Evolutionary conservation across 306 rosid species (phyloP), one percentile per base, ranked within the genome.

Genomic region (Mimosa pudica): DNA sequence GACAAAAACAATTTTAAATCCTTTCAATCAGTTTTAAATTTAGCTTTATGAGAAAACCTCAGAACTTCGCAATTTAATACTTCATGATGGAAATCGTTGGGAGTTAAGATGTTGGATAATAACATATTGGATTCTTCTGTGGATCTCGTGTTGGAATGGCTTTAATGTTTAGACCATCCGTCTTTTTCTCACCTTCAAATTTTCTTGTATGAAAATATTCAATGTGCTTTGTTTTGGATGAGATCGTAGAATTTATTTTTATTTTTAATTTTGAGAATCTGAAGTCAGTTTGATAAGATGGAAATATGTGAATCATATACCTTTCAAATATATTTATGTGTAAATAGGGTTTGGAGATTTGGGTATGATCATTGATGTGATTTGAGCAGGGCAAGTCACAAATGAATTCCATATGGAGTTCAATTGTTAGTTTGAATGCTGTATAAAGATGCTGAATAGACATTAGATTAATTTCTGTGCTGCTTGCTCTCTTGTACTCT

Each of bases 401-500:
- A 49, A 82, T 10, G 32, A 18, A n/a, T 65, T 72, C 74, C 33
- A 52, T 44, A 52, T 17, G 18, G 12, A 16, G 18, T 46, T 55
- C 79, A 46, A 71, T 54, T 60, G 57, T 70, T 42, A 68, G 66
- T 18, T 20, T 10, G 30, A 33, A 10, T 47, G 52, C 71, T 16
- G 13, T 46, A 44, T 54, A 52, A 55, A 33, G 16, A 68, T 8
- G 30, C 45, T 55, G 32, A 20, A 45, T 70, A 49, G 8, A 5
- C 68, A 63, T 48, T 57, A 51, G 45, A 62, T 74, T 17, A 64
- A 13, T 77, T 57, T 7, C 70, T 32, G 14, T 67, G 18, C 32
- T 77, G n/a, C 73, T 6, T 76, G 14, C 80, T 81, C 32, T 11
- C 41, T 86, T 71, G 69, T 86, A 42, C 67, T 81, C 76, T 77